A percentile compares a stretch with the other conserved stretches of the same genome.
phyloP scores from a whole-genome alignment of 2,329 filamentous ascomycete species.

The Eutypa lata region DNA sequence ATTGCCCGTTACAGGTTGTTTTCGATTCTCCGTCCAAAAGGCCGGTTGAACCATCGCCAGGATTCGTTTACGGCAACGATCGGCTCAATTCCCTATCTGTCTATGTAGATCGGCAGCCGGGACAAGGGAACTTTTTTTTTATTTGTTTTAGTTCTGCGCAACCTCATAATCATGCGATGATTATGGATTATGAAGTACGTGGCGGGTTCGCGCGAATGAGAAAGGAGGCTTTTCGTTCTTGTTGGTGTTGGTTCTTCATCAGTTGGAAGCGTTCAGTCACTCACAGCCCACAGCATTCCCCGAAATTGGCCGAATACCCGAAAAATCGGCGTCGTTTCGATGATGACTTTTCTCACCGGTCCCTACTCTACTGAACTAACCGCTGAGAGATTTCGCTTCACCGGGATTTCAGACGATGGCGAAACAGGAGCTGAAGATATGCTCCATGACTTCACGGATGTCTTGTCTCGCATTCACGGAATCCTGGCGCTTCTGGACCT shows the following conservation, averaged over 20 bases:
- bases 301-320: too few relatives aligned
- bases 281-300: too few relatives aligned
- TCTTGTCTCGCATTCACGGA: conserved; percentile 37
- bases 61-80: not conserved
- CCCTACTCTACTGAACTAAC: too few relatives aligned
- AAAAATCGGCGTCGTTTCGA: too few relatives aligned
- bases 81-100: not conserved
- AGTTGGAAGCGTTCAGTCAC: too few relatives aligned
- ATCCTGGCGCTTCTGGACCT: conserved; percentile 43
- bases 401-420: conserved; percentile 44
- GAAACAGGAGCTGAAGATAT: conserved; percentile 49
- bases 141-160: not conserved
- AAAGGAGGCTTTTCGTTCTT: not conserved
- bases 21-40: not conserved
- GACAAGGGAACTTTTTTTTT: too few relatives aligned
- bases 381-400: too few relatives aligned
- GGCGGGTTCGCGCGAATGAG: not conserved
- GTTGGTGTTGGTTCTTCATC: too few relatives aligned
- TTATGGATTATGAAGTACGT: not conserved
- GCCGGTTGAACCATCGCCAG: not conserved
- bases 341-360: too few relatives aligned
- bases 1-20: not conserved
- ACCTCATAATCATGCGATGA: not conserved
- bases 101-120: not conserved
- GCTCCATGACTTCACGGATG: conserved; percentile 44